These are phyloP conservation scores for Litchi chinensis DNA, from an alignment of 345 rosid species.

Conservation along the genomic window DNA sequence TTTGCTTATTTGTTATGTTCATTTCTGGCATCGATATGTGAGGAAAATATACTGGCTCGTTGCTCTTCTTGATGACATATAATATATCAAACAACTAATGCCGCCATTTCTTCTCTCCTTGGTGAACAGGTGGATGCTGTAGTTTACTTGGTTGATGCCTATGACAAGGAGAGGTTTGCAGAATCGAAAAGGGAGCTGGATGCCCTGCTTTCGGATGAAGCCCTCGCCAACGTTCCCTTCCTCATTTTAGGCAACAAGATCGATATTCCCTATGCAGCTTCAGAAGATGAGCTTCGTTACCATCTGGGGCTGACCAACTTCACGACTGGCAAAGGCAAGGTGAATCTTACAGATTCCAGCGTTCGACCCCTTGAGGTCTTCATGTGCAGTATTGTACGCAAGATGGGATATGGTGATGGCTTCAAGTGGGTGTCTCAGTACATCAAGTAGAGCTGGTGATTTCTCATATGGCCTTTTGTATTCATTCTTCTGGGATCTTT, in stretches of 20 bases:
- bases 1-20: not conserved
- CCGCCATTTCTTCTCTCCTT: not conserved
- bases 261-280: conserved; percentile 58
- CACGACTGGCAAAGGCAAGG: conserved; percentile 63
- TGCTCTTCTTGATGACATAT: not conserved
- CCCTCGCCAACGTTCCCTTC: conserved; percentile 52
- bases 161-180: conserved; percentile 62
- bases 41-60: not conserved
- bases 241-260: conserved; percentile 65
- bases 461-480: conserved; percentile 5
- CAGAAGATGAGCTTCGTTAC: conserved; percentile 55
- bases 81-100: not conserved
- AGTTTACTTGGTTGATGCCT: conserved; percentile 64
- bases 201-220: conserved; percentile 59
- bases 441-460: conserved; percentile 46
- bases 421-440: conserved; percentile 71
- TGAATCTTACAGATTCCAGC: conserved; percentile 38
- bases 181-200: conserved; percentile 61
- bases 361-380: conserved; percentile 59
- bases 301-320: conserved; percentile 54
- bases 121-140: conserved; percentile 53
- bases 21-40: not conserved
- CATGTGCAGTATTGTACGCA: conserved; percentile 67
- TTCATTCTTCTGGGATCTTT: conserved; percentile 19
- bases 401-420: conserved; percentile 70